These are phyloP conservation scores for Paralagenidium karlingii DNA, from an alignment of 352 stramenopile genomes.

Conservation along the genomic window DNA sequence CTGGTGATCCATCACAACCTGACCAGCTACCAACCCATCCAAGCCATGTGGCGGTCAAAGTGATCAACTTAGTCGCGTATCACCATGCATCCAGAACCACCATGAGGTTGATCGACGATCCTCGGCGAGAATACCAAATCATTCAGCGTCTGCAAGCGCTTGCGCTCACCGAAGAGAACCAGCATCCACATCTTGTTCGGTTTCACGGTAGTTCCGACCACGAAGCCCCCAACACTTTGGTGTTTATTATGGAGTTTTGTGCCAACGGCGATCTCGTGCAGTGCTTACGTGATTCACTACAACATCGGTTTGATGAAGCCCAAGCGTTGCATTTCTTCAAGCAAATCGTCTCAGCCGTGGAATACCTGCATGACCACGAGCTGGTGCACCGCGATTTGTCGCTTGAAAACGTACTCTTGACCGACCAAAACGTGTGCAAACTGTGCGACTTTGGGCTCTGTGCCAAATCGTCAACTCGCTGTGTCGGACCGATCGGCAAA, in stretches of 20 bases:
- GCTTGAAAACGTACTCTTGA: conserved; percentile 7
- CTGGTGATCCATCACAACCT: no score
- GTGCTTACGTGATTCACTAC: conserved; percentile 10
- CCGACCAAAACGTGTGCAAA: conserved; percentile 2
- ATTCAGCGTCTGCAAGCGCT: no score
- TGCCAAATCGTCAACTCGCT: background rate
- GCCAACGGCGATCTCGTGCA: conserved; percentile 25
- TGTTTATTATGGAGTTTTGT: conserved; percentile 48
- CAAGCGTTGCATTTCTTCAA: conserved; percentile 2
- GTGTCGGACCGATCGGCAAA: conserved; percentile 43
- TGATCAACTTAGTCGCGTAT: no score
- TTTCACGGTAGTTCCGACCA: no score
- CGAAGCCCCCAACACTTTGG: no score
- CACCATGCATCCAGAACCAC: no score
- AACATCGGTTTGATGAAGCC: conserved; percentile 2
- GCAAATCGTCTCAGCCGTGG: conserved; percentile 5
- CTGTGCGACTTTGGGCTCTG: conserved; percentile 7
- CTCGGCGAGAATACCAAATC: no score
- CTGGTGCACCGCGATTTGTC: conserved; percentile 4
- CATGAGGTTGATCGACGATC: no score
- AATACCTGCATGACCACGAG: conserved; percentile 4
- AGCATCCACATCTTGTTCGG: no score
- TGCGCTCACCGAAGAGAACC: no score
- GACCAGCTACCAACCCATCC: no score
- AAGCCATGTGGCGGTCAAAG: no score